These are phyloP conservation scores for Bombardia bombarda DNA, from an alignment of 495 filamentous ascomycete species.

Conservation along the genomic window DNA sequence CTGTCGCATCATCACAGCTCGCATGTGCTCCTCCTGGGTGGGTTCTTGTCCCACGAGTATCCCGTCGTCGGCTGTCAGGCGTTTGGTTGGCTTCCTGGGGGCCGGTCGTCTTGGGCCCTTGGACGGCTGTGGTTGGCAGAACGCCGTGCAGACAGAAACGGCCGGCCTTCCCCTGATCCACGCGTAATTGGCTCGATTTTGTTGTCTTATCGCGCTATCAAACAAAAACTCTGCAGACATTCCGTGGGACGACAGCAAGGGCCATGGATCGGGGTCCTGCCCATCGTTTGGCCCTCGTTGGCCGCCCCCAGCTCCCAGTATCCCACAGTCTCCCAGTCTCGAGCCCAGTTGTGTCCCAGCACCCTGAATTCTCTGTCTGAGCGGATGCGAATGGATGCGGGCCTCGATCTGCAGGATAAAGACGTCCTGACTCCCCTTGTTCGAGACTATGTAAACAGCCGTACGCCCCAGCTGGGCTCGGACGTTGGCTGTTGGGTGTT, in stretches of 20 bases:
- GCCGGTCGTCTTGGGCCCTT: background rate
- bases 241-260: slow-evolving; percentile 12
- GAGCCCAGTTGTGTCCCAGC: slow-evolving; percentile 3
- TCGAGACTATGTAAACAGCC: too few relatives aligned
- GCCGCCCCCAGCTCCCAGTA: slow-evolving; percentile 5
- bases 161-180: slow-evolving; percentile 3
- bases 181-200: slow-evolving; percentile 6
- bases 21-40: slow-evolving; percentile 2
- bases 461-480: too few relatives aligned
- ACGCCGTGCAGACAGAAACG: background rate
- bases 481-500: too few relatives aligned
- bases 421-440: slow-evolving; percentile 1
- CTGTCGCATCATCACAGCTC: slow-evolving; percentile 8
- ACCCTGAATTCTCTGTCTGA: slow-evolving; percentile 4
- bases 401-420: slow-evolving; percentile 1
- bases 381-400: background rate
- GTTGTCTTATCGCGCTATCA: slow-evolving; percentile 16
- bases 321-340: too few relatives aligned
- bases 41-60: background rate
- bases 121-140: slow-evolving; percentile 7
- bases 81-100: background rate
- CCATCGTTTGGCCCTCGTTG: slow-evolving; percentile 5
- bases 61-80: background rate
- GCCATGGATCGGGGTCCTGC: background rate
- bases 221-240: slow-evolving; percentile 11